Conservation (phyloP, 257 asterid species). For the Solanum chmielewskii region DNA sequence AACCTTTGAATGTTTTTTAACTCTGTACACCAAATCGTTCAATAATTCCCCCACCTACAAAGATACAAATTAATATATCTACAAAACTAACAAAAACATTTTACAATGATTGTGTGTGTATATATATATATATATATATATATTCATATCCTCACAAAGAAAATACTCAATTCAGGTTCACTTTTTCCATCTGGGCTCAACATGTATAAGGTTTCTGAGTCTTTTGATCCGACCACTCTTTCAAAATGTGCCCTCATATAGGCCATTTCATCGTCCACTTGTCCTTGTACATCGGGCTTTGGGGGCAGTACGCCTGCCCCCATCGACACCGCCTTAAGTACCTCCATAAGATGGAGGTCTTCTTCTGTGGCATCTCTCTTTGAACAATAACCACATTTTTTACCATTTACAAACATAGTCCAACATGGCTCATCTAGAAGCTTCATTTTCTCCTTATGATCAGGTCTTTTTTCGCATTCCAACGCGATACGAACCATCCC, state of each 20-base stretch:
- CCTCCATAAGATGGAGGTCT: slow-evolving; percentile 75
- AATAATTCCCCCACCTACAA: neutral
- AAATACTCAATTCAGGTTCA: slow-evolving; percentile 88
- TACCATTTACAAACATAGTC: slow-evolving; percentile 83
- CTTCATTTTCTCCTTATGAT: slow-evolving; percentile 11
- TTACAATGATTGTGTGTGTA: neutral
- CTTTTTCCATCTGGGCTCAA: slow-evolving; percentile 72
- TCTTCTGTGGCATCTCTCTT: slow-evolving; percentile 59
- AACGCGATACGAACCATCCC: slow-evolving; percentile 40
- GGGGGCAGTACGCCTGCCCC: slow-evolving; percentile 86
- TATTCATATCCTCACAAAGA: slow-evolving; percentile 59
- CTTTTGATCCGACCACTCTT: slow-evolving; percentile 63
- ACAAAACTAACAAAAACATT: neutral
- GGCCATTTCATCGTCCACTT: slow-evolving; percentile 53
- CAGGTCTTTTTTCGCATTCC: slow-evolving; percentile 25
- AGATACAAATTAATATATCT: neutral
- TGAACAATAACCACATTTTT: slow-evolving; percentile 55
- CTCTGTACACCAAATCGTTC: neutral
- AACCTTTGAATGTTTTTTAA: neutral
- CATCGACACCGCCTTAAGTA: slow-evolving; percentile 65
- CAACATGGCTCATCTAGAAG: slow-evolving; percentile 65
- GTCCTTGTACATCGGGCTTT: slow-evolving; percentile 41
- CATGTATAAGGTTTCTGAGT: slow-evolving; percentile 82
- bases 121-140: neutral
- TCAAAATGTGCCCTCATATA: slow-evolving; percentile 78